Evolutionary conservation across 2,329 filamentous ascomycete species (phyloP).

Genomic region (Aquanectria penicillioides): DNA sequence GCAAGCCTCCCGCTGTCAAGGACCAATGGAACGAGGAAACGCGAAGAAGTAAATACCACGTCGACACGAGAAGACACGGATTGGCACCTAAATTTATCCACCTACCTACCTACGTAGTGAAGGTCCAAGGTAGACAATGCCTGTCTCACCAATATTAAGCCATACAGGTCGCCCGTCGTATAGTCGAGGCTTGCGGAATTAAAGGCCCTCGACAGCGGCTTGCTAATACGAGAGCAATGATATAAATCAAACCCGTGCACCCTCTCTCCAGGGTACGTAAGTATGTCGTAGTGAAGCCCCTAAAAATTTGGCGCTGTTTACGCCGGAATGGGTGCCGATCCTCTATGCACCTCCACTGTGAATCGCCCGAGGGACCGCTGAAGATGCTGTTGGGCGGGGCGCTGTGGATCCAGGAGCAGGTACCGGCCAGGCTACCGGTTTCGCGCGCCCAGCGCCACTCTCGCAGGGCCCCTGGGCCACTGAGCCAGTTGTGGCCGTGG

Average conservation of each 20-base stretch:
- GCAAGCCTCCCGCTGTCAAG: not conserved
- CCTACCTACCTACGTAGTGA: too few relatives aligned
- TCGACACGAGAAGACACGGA: conserved; percentile 8
- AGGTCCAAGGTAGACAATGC: too few relatives aligned
- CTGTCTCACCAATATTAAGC: too few relatives aligned
- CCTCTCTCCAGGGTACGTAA: conserved; percentile 15
- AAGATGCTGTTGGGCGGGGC: conserved; percentile 7
- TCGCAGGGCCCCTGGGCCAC: conserved; percentile 12
- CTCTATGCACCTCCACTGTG: conserved; percentile 19
- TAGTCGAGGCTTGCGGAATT: not conserved
- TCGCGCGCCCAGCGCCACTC: conserved; percentile 16
- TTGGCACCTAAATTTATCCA: too few relatives aligned
- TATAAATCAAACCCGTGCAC: conserved; percentile 15
- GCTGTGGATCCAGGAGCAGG: conserved; percentile 15
- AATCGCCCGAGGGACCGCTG: conserved; percentile 16
- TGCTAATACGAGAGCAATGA: conserved; percentile 3
- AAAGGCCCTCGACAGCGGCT: not conserved
- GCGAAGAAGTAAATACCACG: not conserved
- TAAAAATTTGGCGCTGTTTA: conserved; percentile 21
- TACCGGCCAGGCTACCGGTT: conserved; percentile 10
- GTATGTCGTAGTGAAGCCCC: conserved; percentile 17
- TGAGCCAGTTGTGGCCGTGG: conserved; percentile 18
- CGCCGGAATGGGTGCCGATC: conserved; percentile 12
- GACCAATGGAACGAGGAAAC: not conserved
- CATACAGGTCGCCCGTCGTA: not conserved